These are phyloP conservation scores for Suillus decipiens DNA, from an alignment of 768 basidiomycete species.

Conservation along the genomic window DNA sequence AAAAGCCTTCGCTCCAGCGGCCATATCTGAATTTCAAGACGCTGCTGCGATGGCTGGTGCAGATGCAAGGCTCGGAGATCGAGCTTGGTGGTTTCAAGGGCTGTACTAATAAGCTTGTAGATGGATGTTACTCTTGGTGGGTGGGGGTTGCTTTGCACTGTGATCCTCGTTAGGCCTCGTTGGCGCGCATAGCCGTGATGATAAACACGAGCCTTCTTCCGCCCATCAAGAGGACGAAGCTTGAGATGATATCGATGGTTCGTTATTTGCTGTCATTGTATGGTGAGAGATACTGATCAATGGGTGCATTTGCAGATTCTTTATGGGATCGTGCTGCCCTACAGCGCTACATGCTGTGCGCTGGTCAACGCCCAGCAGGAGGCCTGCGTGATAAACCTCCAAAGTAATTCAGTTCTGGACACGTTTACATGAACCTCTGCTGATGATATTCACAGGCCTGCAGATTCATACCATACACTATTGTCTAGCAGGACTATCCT, in stretches of 20 bases:
- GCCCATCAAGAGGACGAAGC: slow-evolving; percentile 35
- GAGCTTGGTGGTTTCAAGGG: slow-evolving; percentile 95
- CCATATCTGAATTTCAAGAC: slow-evolving; percentile 56
- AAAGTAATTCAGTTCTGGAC: slow-evolving; percentile 53
- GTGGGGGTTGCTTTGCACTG: slow-evolving; percentile 86
- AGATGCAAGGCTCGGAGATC: slow-evolving; percentile 80
- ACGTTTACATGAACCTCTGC: not conserved
- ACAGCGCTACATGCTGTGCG: slow-evolving; percentile 85
- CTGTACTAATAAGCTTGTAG: slow-evolving; percentile 96
- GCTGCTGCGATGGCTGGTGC: slow-evolving; percentile 77
- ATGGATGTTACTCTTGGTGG: slow-evolving; percentile 99
- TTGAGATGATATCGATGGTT: slow-evolving; percentile 79
- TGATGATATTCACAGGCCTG: slow-evolving; percentile 46
- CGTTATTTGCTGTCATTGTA: not conserved
- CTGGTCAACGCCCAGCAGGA: slow-evolving; percentile 83
- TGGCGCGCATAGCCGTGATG: slow-evolving; percentile 35
- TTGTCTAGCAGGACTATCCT: slow-evolving; percentile 86
- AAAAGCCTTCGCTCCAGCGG: slow-evolving; percentile 15
- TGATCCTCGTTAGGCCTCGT: slow-evolving; percentile 60
- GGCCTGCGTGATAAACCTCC: slow-evolving; percentile 95
- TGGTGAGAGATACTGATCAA: slow-evolving; percentile 25
- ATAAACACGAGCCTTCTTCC: slow-evolving; percentile 12
- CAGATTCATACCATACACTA: slow-evolving; percentile 95
- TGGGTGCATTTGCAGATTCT: slow-evolving; percentile 36
- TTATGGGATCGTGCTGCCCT: slow-evolving; percentile 66